Conservation (phyloP, 148 eudicot species). For the Camellia japonica region DNA sequence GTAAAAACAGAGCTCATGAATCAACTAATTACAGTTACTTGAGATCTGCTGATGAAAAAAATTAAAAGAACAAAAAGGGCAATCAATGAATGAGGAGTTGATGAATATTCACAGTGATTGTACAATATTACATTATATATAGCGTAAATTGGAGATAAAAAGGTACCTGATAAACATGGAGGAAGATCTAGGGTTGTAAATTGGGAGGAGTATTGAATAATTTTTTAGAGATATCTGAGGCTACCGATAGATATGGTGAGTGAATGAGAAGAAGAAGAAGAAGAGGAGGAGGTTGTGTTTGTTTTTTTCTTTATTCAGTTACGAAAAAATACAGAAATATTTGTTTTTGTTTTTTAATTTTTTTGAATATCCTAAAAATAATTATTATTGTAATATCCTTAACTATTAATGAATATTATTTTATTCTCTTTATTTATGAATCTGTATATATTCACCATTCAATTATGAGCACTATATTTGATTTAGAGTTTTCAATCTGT, state of each 20-base stretch:
- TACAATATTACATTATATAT: not conserved
- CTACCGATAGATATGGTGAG: not conserved
- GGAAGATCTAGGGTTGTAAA: not conserved
- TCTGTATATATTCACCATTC: too few relatives aligned
- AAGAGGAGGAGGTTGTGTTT: not conserved
- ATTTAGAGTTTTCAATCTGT: too few relatives aligned
- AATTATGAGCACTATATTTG: too few relatives aligned
- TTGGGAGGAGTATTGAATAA: not conserved
- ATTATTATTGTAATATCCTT: too few relatives aligned
- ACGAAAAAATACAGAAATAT: too few relatives aligned
- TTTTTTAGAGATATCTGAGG: slow-evolving; percentile 20
- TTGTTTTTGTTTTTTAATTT: too few relatives aligned
- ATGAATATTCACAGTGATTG: not conserved
- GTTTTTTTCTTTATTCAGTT: not conserved
- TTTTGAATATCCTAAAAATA: too few relatives aligned
- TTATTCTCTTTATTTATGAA: too few relatives aligned
- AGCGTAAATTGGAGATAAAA: not conserved
- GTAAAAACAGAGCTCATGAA: not conserved
- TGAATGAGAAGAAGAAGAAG: slow-evolving; percentile 8
- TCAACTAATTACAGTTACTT: not conserved
- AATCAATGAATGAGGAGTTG: not conserved
- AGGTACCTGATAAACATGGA: not conserved
- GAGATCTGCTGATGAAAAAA: slow-evolving; percentile 12
- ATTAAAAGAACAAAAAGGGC: too few relatives aligned
- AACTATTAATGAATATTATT: too few relatives aligned